Base-by-base conservation (phyloP, 768 basidiomycete genomes). In the Naganishia randhawae region DNA sequence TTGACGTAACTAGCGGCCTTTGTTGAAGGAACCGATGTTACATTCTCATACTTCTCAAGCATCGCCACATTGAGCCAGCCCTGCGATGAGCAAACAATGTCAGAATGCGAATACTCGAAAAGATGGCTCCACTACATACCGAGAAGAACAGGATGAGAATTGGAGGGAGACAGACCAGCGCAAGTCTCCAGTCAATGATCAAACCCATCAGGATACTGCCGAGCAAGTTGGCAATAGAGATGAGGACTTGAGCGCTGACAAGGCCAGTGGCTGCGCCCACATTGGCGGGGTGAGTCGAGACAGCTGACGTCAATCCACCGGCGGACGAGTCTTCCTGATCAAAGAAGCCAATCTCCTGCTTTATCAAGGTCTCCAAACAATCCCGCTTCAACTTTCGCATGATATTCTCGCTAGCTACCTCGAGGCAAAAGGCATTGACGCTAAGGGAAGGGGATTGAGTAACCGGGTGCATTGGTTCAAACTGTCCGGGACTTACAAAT, bases 341-440 rank as follows among this genome's bases (percentile, higher is more conserved):
- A 57, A 80, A 80, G 57, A 72, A 80, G 5, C 71, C 75, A 32
- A 78, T 73, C 25, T 78, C 78, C 66, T 80, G 75, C 37, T 57
- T 61, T 42, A 75, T 52, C 35, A 76, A 33, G 0, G 70, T 67
- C 3, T 71, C 65, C 31, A 75, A 55, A 2, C 70, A 52, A 50
- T 73, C 73, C 25, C 70, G 22, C 19, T 72, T 64, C 16, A 76
- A 69, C 39, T 74, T 72, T 14, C 73, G 69, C 11, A 77, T 73
- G 14, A 78, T 66, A 3, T 64, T 52, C 48, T 76, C 73, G 33
- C 75, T 72, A 9, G 66, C 65, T 22, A 73, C 65, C 55, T 78
- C 77, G 0, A 76, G 52, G 16, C 63, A 67, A 50, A 73, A 74
- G 2, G 66, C 75, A 50, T 75, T 71, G 35, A 69, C 35, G 22